Evolutionary conservation across 306 rosid genomes (phyloP), one percentile per base, ranked within the genome.

Genomic region (Cicer pinnatifidum): DNA sequence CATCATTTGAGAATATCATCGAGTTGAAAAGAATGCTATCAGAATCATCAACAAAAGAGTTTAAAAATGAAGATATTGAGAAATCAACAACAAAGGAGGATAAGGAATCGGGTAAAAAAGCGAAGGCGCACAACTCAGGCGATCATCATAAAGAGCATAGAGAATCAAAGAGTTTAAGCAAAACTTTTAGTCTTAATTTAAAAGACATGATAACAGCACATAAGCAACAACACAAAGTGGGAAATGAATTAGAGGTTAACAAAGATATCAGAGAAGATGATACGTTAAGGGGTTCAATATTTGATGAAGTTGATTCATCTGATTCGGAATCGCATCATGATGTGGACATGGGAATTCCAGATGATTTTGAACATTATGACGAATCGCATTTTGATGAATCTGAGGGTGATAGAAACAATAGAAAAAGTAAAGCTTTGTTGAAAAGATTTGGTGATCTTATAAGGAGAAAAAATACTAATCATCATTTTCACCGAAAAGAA

Each of bases 401-500:
- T 0, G 92, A 91, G 19, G 44, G 54, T 51, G 96, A 87, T 5
- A 78, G 78, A 13, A 88, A 80, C 83, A 85, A 89, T 0, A 85
- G 97, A 40, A 93, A 93, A 68, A 88, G 94, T 79, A 91, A 77
- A 59, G 96, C 96, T 17, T 79, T 93, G 73, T 64, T 91, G 0
- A 77, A 90, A 56, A 89, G 97, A 80, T 91, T 93, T 78, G 96
- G 97, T 4, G 97, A 89, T 80, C 93, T 93, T 60, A 77, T 91
- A 67, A 81, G 86, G 41, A 93, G 92, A 80, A 89, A 72, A 48
- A 59, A 83, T 62, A 19, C 28, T 61, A 16, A 17, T 59, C 50
- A 38, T 68, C 4, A 35, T 52, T 0, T 3, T 19, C 84, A 16
- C 12, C 51, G 67, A 63, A 81, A 83, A 80, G 90, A 86, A 70